Percentiles rank a stretch among this genome's conserved stretches.
Evolutionary conservation across 139 green algal genomes (phyloP).

Genomic region (Chlorella ohadii): DNA sequence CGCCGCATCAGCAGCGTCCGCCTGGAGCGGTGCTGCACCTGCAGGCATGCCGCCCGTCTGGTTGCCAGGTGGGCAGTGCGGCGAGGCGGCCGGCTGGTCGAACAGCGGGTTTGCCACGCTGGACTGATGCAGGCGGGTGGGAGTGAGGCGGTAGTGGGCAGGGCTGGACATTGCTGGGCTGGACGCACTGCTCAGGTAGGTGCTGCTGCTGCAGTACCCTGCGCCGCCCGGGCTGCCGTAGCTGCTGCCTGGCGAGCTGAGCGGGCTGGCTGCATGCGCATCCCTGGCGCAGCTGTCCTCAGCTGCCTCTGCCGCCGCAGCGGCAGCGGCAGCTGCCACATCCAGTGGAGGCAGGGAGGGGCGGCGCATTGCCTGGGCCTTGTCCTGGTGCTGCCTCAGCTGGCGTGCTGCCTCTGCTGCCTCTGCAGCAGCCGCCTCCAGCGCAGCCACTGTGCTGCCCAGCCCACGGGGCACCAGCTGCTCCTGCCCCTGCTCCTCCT

Average conservation of each 20-base stretch:
- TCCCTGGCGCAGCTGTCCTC: not conserved
- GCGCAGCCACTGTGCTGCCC: not conserved
- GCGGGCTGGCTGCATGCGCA: not conserved
- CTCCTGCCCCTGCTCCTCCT: not conserved
- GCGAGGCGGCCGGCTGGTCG: not conserved
- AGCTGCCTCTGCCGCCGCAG: slow-evolving; percentile 19
- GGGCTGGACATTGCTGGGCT: not conserved
- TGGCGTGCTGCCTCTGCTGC: not conserved
- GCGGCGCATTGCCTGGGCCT: not conserved
- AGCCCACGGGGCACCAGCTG: not conserved
- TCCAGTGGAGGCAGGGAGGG: slow-evolving; percentile 9
- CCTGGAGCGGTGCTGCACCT: not conserved
- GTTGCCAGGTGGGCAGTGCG: not conserved
- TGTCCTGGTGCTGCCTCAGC: not conserved
- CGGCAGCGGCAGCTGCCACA: not conserved
- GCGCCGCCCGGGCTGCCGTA: not conserved
- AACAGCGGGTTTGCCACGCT: slow-evolving; percentile 26
- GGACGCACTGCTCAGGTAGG: not conserved
- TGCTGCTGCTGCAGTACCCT: not conserved
- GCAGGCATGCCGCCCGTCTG: not conserved
- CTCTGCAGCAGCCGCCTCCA: not conserved
- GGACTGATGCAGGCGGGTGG: not conserved
- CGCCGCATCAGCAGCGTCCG: not conserved
- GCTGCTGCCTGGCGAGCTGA: not conserved
- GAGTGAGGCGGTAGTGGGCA: not conserved